Percentiles rank a stretch among this genome's conserved stretches.
phyloP scores from a whole-genome alignment of 345 rosid genomes.

The Pugionium cornutum region DNA sequence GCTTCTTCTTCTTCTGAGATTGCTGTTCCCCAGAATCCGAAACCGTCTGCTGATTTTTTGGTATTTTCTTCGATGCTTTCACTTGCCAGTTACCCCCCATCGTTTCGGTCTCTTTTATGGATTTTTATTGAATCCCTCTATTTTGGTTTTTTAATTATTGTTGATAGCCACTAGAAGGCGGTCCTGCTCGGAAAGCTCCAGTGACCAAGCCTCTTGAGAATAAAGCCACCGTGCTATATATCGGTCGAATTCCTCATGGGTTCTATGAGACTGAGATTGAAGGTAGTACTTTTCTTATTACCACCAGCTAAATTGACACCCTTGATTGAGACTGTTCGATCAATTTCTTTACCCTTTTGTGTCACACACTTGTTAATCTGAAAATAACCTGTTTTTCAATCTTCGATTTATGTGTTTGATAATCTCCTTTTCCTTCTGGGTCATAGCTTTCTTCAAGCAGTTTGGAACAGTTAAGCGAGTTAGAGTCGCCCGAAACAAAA shows the following conservation, averaged over 20 bases:
- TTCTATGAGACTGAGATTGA: conserved; percentile 89
- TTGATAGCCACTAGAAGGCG: conserved; percentile 77
- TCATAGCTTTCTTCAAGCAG: conserved; percentile 71
- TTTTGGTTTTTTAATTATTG: not conserved
- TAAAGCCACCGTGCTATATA: conserved; percentile 64
- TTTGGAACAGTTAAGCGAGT: conserved; percentile 83
- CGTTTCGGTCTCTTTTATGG: not conserved
- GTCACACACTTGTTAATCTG: conserved; percentile 8
- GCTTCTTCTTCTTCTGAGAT: conserved; percentile 36
- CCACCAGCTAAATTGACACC: not conserved
- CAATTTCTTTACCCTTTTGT: not conserved
- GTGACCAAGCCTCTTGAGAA: conserved; percentile 40
- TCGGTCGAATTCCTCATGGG: conserved; percentile 92
- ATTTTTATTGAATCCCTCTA: conserved; percentile 1
- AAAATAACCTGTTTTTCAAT: not conserved
- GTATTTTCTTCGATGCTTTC: conserved; percentile 39
- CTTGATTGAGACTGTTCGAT: not conserved
- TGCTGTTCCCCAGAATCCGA: conserved; percentile 35
- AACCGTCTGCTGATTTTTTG: conserved; percentile 67
- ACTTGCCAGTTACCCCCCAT: not conserved
- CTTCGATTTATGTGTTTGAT: too few relatives aligned
- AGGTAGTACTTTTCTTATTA: conserved; percentile 42
- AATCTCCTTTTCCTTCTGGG: not conserved
- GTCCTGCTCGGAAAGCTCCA: conserved; percentile 58
- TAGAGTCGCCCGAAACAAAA: conserved; percentile 81